Evolutionary conservation across 768 basidiomycete genomes (phyloP).

Genomic region (Xanthoconium stramineum): DNA sequence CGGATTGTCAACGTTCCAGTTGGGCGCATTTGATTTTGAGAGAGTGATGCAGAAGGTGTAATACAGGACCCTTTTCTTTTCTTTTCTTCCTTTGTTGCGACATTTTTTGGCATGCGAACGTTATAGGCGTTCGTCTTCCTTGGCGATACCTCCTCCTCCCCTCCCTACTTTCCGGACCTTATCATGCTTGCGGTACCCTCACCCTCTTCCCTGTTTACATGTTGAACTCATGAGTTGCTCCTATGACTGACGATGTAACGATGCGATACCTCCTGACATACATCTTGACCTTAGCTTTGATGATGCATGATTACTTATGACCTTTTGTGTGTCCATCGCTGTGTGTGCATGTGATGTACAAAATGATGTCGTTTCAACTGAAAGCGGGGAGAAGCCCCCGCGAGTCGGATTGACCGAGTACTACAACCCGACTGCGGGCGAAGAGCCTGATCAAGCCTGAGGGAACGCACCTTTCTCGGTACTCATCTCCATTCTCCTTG

Average conservation of each 20-base stretch:
- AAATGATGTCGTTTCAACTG: too few species aligned
- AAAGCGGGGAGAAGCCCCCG: too few species aligned
- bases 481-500: too few species aligned
- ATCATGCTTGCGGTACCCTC: slow-evolving; percentile 13
- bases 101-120: slow-evolving; percentile 1
- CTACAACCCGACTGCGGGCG: too few species aligned
- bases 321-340: too few species aligned
- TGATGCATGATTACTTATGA: not conserved
- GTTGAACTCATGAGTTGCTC: not conserved
- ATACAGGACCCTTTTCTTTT: not conserved
- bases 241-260: slow-evolving; percentile 6
- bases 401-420: too few species aligned
- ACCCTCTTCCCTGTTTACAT: not conserved
- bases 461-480: too few species aligned
- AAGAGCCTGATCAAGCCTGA: too few species aligned
- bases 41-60: slow-evolving; percentile 2
- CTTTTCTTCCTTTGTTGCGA: not conserved
- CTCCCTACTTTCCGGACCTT: not conserved
- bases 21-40: slow-evolving; percentile 25
- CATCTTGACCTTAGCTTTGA: not conserved
- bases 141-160: slow-evolving; percentile 8
- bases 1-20: slow-evolving; percentile 7
- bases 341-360: not conserved
- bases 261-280: slow-evolving; percentile 12
- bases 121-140: not conserved